Base-by-base conservation (phyloP, 352 stramenopile species). In the Phytophthora brassicae region DNA sequence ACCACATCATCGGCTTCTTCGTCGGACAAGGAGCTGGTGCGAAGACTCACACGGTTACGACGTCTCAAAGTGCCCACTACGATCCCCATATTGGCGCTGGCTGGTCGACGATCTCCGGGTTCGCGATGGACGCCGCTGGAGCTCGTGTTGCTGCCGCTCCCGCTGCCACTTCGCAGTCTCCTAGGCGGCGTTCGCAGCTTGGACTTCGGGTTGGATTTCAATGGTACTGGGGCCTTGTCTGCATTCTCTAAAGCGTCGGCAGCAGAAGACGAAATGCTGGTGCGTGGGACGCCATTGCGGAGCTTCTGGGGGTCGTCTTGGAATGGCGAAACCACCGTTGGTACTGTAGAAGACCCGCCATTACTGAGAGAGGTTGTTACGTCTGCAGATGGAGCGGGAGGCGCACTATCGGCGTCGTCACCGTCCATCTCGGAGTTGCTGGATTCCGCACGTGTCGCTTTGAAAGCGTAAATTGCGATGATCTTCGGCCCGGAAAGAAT, bases 101-200 rank as follows among this genome's bases (percentile, higher is more conserved):
- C 61, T 5, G 33, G 60, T 60, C 63, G 65, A 49, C 51, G 62
- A 16, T 24, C 67, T 9, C 46, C 53, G 17, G 60, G 57, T 42
- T 70, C 60, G 49, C 55, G 54, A 23, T 36, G 38, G n/a, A 58
- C 38, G 17, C 48, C 45, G 42, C 51, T 45, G 19, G 69, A 60
- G 28, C 48, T 57, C 20, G 65, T 59, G 52, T 77, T 87, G 60
- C 67, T 81, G 29, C 68, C 60, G 39, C 75, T 84, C 4, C 82
- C 80, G 38, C 76, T 88, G 6, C 70, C 72, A 41, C 68, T 89
- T 22, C 80, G 79, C 48, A 89, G 48, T 39, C 82, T 66, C 19
- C 78, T 66, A 3, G 77, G 75, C 8, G 74, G 75, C 20, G 22
- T 60, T 16, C 64, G 67, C 1, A 70, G 36, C 26, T 58, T 35